Evolutionary conservation across 768 basidiomycete species (phyloP), one percentile per base, ranked within the genome.

Genomic region (Tephrocybe sp.): DNA sequence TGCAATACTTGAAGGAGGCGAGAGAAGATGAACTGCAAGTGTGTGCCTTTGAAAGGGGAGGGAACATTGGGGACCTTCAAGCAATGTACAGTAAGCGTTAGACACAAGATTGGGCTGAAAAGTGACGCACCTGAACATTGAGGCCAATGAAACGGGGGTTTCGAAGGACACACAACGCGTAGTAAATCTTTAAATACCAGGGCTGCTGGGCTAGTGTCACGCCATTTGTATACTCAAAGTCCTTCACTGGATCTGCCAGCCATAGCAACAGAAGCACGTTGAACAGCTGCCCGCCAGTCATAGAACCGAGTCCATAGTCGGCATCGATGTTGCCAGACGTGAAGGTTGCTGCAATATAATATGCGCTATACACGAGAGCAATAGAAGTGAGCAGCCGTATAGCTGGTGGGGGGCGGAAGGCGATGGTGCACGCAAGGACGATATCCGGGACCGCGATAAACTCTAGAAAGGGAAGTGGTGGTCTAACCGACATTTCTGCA

Each of bases 41-140:
- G n/a, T n/a, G n/a, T n/a, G n/a, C n/a, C n/a, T n/a, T n/a, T n/a
- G n/a, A n/a, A n/a, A n/a, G n/a, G n/a, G n/a, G n/a, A n/a, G n/a
- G n/a, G n/a, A n/a, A n/a, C n/a, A n/a, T n/a, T n/a, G n/a, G n/a
- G n/a, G n/a, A n/a, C n/a, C n/a, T n/a, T n/a, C n/a, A n/a, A n/a
- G n/a, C n/a, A n/a, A n/a, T n/a, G n/a, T n/a, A n/a, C n/a, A n/a
- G n/a, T n/a, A n/a, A n/a, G n/a, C n/a, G n/a, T n/a, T n/a, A n/a
- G n/a, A n/a, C n/a, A n/a, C n/a, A n/a, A n/a, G n/a, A n/a, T n/a
- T n/a, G n/a, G n/a, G n/a, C n/a, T n/a, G n/a, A n/a, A n/a, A n/a
- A n/a, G n/a, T n/a, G n/a, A n/a, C n/a, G n/a, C n/a, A 50, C 49
- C 37, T 50, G 34, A 24, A 45, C 42, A 25, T 50, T 50, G 7